Evolutionary conservation across 768 basidiomycete genomes (phyloP).

Genomic region (Russula vinacea): DNA sequence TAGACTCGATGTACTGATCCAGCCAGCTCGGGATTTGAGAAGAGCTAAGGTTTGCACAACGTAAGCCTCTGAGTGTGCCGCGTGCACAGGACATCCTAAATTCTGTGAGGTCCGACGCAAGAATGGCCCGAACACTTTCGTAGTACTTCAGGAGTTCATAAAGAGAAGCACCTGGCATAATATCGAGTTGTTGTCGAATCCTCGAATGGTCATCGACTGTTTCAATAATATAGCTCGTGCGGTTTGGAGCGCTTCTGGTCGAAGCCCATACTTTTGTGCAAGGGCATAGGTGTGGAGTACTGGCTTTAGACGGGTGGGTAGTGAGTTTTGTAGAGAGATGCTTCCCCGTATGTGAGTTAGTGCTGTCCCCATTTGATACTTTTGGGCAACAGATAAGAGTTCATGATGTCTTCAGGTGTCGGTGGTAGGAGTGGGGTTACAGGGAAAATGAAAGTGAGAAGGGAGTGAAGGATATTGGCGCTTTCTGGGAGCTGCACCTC

Average conservation of each 20-base stretch:
- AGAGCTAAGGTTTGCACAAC: not conserved
- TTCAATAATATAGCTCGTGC: not conserved
- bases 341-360: not conserved
- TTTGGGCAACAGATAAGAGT: slow-evolving; percentile 4
- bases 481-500: slow-evolving; percentile 1
- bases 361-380: slow-evolving; percentile 5
- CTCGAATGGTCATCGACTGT: not conserved
- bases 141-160: slow-evolving; percentile 16
- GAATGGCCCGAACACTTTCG: not conserved
- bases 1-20: not conserved
- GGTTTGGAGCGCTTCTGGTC: not conserved
- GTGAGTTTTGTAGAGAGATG: not conserved
- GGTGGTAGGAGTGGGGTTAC: not conserved
- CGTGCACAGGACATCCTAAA: not conserved
- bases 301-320: not conserved
- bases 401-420: not conserved
- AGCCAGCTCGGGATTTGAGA: not conserved
- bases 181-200: not conserved
- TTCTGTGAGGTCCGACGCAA: not conserved
- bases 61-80: not conserved
- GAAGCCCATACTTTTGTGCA: slow-evolving; percentile 12
- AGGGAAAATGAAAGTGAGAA: slow-evolving; percentile 24
- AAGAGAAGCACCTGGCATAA: not conserved
- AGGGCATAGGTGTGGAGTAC: not conserved
- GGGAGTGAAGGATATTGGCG: not conserved